Evolutionary conservation across 208 protist genomes (phyloP), one percentile per base, ranked within the genome.

Genomic region (Trypanosoma scelopori): DNA sequence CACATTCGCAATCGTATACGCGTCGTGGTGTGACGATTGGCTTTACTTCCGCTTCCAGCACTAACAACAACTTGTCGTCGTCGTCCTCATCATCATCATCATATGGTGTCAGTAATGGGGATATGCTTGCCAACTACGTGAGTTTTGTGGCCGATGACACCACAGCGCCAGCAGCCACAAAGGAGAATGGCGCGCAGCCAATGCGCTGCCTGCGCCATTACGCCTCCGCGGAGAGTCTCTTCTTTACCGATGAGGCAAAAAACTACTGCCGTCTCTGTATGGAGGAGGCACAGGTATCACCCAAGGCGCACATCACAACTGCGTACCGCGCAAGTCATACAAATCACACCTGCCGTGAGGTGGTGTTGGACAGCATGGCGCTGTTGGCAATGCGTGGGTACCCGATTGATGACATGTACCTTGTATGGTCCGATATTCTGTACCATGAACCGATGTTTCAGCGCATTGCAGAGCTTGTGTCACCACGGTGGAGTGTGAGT

Each of bases 301-400:
- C 61, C 9, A 78, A 81, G 42, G 0, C 35, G 23, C 90, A 95
- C 76, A 78, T 92, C 41, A 28, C 42, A 1, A 50, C 39, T 1
- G 35, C 64, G 5, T 78, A 73, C 47, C 68, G 73, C 5, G 64
- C 77, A 32, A 81, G 59, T 56, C 78, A 82, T 56, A 64, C 70
- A 25, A 76, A 76, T 65, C 90, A 95, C 75, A 48, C 49, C 18
- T 85, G 74, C 52, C 86, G 87, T 20, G 87, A 95, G 62, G 71
- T 91, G 0, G 74, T 79, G 5, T 65, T 95, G 3, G 82, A 95
- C 62, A 73, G 58, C 32, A 20, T 91, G 49, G 72, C 83, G 1
- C 58, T 95, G 23, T 63, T 95, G 20, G 61, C 62, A 3, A 67
- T 82, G 37, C 84, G 86, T 6, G 90, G 90, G 11, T 93, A 91